Base-by-base conservation (phyloP, 2,329 filamentous ascomycete genomes). In the Talaromyces amestolkiae region DNA sequence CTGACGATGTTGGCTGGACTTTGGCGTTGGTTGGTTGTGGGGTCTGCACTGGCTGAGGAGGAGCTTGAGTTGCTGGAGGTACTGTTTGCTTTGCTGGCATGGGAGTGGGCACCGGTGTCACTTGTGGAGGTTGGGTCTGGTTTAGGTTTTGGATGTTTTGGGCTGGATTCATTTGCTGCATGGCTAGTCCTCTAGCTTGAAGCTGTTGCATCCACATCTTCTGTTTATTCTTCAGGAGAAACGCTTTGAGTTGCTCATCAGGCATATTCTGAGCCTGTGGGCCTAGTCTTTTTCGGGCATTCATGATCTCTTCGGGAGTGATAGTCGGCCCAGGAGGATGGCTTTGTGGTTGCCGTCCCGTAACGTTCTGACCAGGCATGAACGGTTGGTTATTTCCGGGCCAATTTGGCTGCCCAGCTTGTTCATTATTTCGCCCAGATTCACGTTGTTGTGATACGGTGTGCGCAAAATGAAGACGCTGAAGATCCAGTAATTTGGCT, bases 381-480 rank as follows among this genome's bases (percentile, higher is more conserved):
- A 76, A 74, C 10, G 70, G 73, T 45, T 72, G 72, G 58, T 70
- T 71, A 39, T 69, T 71, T 24, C 71, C 70, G 49, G 74, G 72
- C 63, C 73, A 70, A 58, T 69, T 69, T 41, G 65, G 53, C 66
- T 65, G 68, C 27, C 70, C 64, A 59, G 72, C 61, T 45, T 71
- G 71, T 24, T 72, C 72, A 35, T 63, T 56, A 51, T 70, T 71
- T 15, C 69, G 69, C 59, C 67, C 71, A 24, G 68, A 13, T 17
- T 66, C 51, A 22, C 53, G 64, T 49, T 66, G 64, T 58, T 63
- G 60, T 22, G 59, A 65, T 68, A 73, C 71, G 69, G 71, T 77
- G 66, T 80, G 78, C 62, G 74, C 76, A 66, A 82, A 80, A 67
- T 85, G 82, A 43, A 82, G 69, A 56, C 73, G 78, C 66, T 82